phyloP scores from a whole-genome alignment of 257 asterid species.

The Haberlea rhodopensis region DNA sequence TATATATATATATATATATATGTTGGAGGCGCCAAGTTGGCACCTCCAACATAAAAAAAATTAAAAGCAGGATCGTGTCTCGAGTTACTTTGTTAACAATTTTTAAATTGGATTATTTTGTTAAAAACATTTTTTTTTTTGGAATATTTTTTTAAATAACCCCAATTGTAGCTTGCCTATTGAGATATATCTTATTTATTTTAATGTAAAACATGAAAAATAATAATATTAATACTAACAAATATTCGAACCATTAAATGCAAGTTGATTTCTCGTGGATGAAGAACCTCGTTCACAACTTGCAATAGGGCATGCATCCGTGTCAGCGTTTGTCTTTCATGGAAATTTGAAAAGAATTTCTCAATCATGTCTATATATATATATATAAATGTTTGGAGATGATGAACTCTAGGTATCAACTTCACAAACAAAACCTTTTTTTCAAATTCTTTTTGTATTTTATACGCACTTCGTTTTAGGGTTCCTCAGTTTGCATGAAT shows the following conservation, averaged over 20 bases:
- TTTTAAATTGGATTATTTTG: no score
- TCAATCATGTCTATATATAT: constrained; percentile 17
- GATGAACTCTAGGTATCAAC: no score
- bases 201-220: no score
- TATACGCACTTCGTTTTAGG: not conserved
- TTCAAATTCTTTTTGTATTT: no score
- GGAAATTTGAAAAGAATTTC: not conserved
- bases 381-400: not conserved
- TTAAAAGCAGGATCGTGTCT: no score
- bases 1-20: no score
- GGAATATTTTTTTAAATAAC: no score
- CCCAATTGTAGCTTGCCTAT: not conserved
- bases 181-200: no score
- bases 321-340: constrained; percentile 48
- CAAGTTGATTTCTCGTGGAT: not conserved
- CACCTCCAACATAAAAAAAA: no score
- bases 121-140: no score
- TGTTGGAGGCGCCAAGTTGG: no score
- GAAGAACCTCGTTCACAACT: not conserved
- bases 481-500: not conserved
- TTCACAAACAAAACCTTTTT: not conserved
- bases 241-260: not conserved
- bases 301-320: constrained; percentile 33
- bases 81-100: no score
- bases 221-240: not conserved